Evolutionary conservation across 169 alveolate genomes (phyloP), one percentile per base, ranked within the genome.

Genomic region (Babesia ovis): DNA sequence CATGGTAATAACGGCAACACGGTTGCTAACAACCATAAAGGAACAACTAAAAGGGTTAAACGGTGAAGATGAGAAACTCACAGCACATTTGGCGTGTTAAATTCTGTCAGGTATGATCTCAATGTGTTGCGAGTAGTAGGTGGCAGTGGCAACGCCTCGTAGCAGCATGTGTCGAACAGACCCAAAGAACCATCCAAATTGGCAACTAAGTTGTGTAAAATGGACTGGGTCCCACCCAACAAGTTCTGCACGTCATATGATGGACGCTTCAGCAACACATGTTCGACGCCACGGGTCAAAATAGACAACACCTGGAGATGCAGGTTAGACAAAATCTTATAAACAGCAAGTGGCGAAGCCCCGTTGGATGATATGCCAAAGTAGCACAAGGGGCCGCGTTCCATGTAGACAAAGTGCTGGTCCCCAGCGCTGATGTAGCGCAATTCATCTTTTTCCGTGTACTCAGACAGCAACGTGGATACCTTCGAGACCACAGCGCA

Each of bases 401-500:
- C 89, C 70, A 81, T 41, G 59, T 81, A 81, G 35, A 68, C 70
- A 41, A 81, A 62, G 22, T 61, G 80, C 48, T 43, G 32, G 66
- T 54, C 66, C 14, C 89, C 89, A 20, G 75, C 84, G 22, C 61
- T 70, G 35, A 81, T 68, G 67, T 81, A 81, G 18, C 89, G 48
- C 60, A 81, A 45, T 51, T 42, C 69, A 64, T 81, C 89, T 37
- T 70, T 70, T 73, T 73, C 70, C 9, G 77, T 50, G 59, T 72
- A 81, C 67, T 71, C 84, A 12, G 85, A 71, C 37, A 81, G 53
- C 32, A 70, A 59, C 22, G 77, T 81, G 8, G 84, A 42, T 29
- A 81, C 84, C 71, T 81, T 81, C 11, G 89, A 81, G 16, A 55
- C 89, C 23, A 81, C 56, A 16, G 89, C 89, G 39, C 83, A 81